Evolutionary conservation across 345 rosid species (phyloP).

Genomic region (Gossypium bickii): DNA sequence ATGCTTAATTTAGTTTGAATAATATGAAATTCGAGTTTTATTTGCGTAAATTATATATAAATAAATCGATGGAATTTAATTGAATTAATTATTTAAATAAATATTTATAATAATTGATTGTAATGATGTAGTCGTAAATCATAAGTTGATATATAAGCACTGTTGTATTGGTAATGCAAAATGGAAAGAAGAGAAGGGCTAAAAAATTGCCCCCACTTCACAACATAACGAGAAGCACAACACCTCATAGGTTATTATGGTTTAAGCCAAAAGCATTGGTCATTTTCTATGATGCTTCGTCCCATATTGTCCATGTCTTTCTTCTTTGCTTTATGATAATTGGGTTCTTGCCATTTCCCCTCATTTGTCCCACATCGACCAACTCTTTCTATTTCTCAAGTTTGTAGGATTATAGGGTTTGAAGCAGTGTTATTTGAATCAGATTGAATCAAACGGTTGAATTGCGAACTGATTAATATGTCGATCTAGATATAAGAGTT

Average conservation of each 20-base stretch:
- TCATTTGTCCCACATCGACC: background rate
- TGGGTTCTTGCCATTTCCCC: background rate
- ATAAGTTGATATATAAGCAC: background rate
- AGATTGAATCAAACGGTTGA: no score
- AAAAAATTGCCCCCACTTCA: constrained; percentile 3
- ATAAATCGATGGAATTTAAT: no score
- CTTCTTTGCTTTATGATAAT: background rate
- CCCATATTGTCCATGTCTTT: constrained; percentile 19
- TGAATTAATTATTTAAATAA: no score
- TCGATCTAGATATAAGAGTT: no score
- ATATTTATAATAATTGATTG: no score
- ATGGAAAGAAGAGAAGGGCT: background rate
- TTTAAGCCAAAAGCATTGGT: background rate
- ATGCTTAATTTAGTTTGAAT: background rate
- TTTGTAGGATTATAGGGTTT: background rate
- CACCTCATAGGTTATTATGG: background rate
- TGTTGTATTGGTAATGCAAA: constrained; percentile 4
- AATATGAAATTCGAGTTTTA: background rate
- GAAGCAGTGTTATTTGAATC: background rate
- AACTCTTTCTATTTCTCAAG: background rate
- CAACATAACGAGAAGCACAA: background rate
- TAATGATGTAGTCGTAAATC: no score
- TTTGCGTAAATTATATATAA: no score
- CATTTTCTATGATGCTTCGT: constrained; percentile 27
- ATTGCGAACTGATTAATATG: no score